A percentile compares a stretch with the other conserved stretches of the same genome.
Evolutionary conservation across 352 stramenopile species (phyloP).

Genomic region (Phytophthora constricta): DNA sequence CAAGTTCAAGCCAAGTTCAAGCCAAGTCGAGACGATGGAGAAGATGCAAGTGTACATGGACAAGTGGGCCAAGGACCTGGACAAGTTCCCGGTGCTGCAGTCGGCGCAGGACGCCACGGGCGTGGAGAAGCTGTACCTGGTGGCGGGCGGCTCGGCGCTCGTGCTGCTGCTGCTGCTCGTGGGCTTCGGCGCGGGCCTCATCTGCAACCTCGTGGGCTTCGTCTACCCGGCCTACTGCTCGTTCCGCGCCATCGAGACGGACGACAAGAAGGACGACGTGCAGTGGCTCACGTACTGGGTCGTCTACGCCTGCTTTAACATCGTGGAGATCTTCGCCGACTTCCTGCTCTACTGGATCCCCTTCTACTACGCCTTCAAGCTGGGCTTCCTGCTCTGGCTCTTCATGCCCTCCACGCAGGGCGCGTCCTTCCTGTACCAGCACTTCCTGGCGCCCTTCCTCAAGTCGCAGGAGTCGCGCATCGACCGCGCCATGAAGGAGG

Average conservation of each 20-base stretch:
- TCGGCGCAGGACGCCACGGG: slow-evolving; percentile 82
- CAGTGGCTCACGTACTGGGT: slow-evolving; percentile 98
- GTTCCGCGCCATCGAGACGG: slow-evolving; percentile 87
- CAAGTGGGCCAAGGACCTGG: slow-evolving; percentile 88
- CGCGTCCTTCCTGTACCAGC: slow-evolving; percentile 95
- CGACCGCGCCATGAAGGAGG: slow-evolving; percentile 87
- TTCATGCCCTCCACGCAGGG: slow-evolving; percentile 97
- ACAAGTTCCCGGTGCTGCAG: slow-evolving; percentile 83
- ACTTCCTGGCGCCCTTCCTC: slow-evolving; percentile 91
- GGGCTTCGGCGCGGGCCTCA: slow-evolving; percentile 85
- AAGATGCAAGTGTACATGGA: slow-evolving; percentile 86
- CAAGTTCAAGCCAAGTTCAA: slow-evolving; percentile 10
- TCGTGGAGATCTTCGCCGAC: slow-evolving; percentile 97
- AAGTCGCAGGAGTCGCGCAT: slow-evolving; percentile 86
- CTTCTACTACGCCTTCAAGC: slow-evolving; percentile 98
- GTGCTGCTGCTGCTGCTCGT: slow-evolving; percentile 84
- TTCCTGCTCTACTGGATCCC: slow-evolving; percentile 98
- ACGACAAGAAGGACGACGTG: slow-evolving; percentile 82
- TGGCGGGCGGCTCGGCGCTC: slow-evolving; percentile 60
- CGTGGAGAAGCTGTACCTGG: slow-evolving; percentile 91
- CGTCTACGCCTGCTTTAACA: slow-evolving; percentile 97
- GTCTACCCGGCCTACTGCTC: slow-evolving; percentile 84
- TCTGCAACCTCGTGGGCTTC: slow-evolving; percentile 87
- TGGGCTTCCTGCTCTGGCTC: slow-evolving; percentile 97
- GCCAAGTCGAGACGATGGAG: slow-evolving; percentile 53